Evolutionary conservation across 495 filamentous ascomycete genomes (phyloP).

Genomic region (Lophiostoma macrostomum): DNA sequence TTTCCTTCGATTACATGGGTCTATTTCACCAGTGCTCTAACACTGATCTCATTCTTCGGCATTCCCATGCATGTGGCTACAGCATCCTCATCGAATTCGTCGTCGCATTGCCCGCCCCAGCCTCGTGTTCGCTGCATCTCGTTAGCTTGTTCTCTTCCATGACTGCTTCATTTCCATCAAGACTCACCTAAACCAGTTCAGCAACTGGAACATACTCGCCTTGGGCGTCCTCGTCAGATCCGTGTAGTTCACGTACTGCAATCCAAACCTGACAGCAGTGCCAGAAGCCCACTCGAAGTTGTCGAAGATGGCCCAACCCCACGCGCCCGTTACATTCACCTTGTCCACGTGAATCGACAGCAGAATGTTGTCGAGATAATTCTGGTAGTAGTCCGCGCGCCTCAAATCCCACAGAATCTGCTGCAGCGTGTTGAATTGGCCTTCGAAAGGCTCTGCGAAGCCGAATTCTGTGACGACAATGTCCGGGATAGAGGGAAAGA

Average conservation of each 20-base stretch:
- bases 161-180: not conserved
- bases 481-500: slow-evolving; percentile 44
- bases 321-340: slow-evolving; percentile 46
- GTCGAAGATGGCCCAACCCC: slow-evolving; percentile 43
- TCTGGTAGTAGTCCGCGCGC: slow-evolving; percentile 42
- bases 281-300: slow-evolving; percentile 48
- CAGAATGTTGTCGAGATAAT: slow-evolving; percentile 45
- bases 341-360: slow-evolving; percentile 37
- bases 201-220: slow-evolving; percentile 45
- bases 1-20: no score
- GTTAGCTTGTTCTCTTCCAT: not conserved
- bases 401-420: slow-evolving; percentile 41
- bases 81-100: slow-evolving; percentile 6
- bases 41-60: no score
- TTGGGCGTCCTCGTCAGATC: slow-evolving; percentile 43
- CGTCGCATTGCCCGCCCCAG: slow-evolving; percentile 2
- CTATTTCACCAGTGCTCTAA: no score
- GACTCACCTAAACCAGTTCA: slow-evolving; percentile 43
- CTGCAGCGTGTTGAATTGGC: slow-evolving; percentile 33
- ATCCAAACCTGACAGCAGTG: slow-evolving; percentile 39
- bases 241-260: slow-evolving; percentile 47
- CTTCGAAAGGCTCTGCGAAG: slow-evolving; percentile 48
- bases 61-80: no score
- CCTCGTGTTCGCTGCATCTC: slow-evolving; percentile 1
- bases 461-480: slow-evolving; percentile 50